phyloP scores from a whole-genome alignment of 768 basidiomycete species.

The Suillus ampliporus region DNA sequence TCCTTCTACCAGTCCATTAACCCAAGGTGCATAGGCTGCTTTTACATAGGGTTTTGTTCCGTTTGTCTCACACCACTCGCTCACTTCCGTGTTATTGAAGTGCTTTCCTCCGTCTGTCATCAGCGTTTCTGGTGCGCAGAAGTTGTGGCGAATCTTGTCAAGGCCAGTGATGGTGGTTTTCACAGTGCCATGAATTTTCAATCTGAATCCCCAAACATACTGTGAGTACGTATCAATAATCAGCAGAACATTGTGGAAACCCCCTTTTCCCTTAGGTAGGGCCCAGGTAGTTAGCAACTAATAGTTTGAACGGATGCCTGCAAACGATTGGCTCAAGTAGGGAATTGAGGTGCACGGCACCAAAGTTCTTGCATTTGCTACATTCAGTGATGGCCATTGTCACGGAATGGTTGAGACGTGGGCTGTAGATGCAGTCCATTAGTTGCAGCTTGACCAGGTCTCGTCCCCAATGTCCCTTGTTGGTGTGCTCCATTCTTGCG shows the following conservation, averaged over 20 bases:
- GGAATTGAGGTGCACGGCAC: too few relatives aligned
- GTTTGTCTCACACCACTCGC: conserved; percentile 27
- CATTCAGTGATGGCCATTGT: too few relatives aligned
- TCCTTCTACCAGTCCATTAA: conserved; percentile 43
- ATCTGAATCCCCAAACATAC: too few relatives aligned
- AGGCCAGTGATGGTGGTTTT: conserved; percentile 24
- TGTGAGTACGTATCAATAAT: conserved; percentile 34
- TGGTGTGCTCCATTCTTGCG: conserved; percentile 21
- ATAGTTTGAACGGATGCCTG: conserved; percentile 38
- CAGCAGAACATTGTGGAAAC: conserved; percentile 33
- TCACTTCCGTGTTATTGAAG: conserved; percentile 42
- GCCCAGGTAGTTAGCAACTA: conserved; percentile 38
- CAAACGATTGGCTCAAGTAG: conserved; percentile 36
- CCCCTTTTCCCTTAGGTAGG: conserved; percentile 39
- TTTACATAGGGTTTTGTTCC: conserved; percentile 24
- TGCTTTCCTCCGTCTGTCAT: conserved; percentile 45
- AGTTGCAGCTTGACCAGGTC: conserved; percentile 39
- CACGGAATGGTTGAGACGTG: too few relatives aligned
- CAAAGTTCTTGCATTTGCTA: too few relatives aligned
- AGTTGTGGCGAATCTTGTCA: conserved; percentile 26
- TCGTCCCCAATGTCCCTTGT: conserved; percentile 38
- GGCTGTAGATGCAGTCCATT: conserved; percentile 24
- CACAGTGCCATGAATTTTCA: too few relatives aligned
- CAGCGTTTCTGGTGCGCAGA: conserved; percentile 33
- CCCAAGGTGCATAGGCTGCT: conserved; percentile 46